These are phyloP conservation scores for Saturnispora besseyi DNA, from an alignment of 805 yeast genomes.

Conservation along the genomic window DNA sequence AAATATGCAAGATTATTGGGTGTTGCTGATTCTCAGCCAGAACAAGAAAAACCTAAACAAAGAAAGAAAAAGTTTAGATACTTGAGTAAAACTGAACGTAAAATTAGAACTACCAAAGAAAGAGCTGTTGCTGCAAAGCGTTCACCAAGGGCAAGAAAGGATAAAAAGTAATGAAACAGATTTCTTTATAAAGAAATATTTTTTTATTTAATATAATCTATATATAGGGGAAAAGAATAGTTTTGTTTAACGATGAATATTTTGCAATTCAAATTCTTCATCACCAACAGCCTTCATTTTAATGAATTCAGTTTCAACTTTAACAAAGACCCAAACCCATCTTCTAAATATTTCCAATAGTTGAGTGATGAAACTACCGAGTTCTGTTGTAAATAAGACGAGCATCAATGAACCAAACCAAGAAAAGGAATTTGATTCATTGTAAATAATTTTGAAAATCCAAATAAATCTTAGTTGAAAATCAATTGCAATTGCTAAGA, in stretches of 20 bases:
- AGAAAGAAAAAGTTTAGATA: slow-evolving; percentile 83
- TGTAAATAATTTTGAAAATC: slow-evolving; percentile 41
- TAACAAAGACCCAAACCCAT: slow-evolving; percentile 82
- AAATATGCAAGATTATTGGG: slow-evolving; percentile 69
- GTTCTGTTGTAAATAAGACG: slow-evolving; percentile 33
- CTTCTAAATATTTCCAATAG: slow-evolving; percentile 71
- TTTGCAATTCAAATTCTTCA: slow-evolving; percentile 20
- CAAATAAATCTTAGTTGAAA: slow-evolving; percentile 66
- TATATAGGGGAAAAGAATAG: neutral
- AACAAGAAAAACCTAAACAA: slow-evolving; percentile 27
- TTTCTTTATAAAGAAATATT: neutral
- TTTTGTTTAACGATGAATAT: slow-evolving; percentile 3
- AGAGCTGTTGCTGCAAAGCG: slow-evolving; percentile 23
- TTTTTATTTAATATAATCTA: neutral
- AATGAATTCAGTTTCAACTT: slow-evolving; percentile 68
- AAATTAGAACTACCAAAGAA: slow-evolving; percentile 38
- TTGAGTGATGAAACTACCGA: slow-evolving; percentile 62
- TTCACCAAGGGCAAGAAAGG: slow-evolving; percentile 16
- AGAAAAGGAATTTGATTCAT: slow-evolving; percentile 1
- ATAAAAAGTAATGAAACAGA: slow-evolving; percentile 7
- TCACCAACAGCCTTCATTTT: slow-evolving; percentile 16
- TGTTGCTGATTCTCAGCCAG: slow-evolving; percentile 33
- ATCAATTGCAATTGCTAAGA: slow-evolving; percentile 50
- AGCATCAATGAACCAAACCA: slow-evolving; percentile 16
- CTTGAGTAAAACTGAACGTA: slow-evolving; percentile 73